phyloP scores from a whole-genome alignment of 768 basidiomycete species.

The Naganishia randhawae region DNA sequence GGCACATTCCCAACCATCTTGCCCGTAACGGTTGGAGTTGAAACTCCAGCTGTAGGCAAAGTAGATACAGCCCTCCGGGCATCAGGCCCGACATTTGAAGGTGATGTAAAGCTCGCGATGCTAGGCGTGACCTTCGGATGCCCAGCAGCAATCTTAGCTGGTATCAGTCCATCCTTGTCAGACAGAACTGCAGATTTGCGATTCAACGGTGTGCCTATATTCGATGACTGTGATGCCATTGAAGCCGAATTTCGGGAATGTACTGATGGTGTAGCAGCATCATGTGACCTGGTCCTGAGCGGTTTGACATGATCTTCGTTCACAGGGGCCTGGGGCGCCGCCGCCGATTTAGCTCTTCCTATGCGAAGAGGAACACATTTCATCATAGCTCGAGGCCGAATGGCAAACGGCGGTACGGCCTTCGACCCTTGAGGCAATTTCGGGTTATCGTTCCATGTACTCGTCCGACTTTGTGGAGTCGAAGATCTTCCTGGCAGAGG shows the following conservation, averaged over 20 bases:
- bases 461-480: not conserved
- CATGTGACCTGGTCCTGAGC: not conserved
- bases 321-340: not conserved
- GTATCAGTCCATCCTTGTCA: not conserved
- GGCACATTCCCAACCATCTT: not conserved
- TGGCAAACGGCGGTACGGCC: not conserved
- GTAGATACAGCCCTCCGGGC: not conserved
- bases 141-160: not conserved
- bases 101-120: not conserved
- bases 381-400: conserved; percentile 11
- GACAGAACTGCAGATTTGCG: not conserved
- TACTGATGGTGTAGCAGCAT: not conserved
- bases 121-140: not conserved
- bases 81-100: not conserved
- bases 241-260: not conserved
- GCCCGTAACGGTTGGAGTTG: not conserved
- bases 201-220: not conserved
- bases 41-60: not conserved
- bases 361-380: not conserved
- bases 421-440: conserved; percentile 9
- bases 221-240: not conserved
- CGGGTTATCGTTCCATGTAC: not conserved
- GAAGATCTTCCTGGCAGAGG: not conserved
- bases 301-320: not conserved
- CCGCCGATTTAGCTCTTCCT: not conserved